These are phyloP conservation scores for Cercospora sp. DNA, from an alignment of 2,329 filamentous ascomycete species.

Conservation along the genomic window DNA sequence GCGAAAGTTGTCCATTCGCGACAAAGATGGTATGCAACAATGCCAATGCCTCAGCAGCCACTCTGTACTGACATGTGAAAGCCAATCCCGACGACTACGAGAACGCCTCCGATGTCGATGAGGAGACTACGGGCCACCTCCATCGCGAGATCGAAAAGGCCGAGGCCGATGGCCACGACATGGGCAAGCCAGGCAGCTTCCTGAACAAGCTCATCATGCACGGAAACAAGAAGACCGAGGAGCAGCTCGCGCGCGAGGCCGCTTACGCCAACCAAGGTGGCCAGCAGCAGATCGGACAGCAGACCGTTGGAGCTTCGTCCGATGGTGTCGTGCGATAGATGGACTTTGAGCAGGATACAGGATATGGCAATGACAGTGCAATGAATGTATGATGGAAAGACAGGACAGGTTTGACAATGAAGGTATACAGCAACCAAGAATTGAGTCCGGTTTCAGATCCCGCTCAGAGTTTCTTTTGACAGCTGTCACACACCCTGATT, in stretches of 20 bases:
- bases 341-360: not conserved
- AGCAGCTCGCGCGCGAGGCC: conserved; percentile 34
- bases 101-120: conserved; percentile 40
- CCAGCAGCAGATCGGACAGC: conserved; percentile 10
- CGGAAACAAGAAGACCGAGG: conserved; percentile 45
- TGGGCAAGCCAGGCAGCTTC: conserved; percentile 40
- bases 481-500: not conserved
- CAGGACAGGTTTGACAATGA: not conserved
- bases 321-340: conserved; percentile 11
- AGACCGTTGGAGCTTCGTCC: not conserved
- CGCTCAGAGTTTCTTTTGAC: conserved; percentile 1
- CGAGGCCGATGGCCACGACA: conserved; percentile 35
- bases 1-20: conserved; percentile 41
- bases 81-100: conserved; percentile 35
- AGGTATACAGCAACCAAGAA: conserved; percentile 5
- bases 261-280: conserved; percentile 13
- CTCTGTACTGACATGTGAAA: conserved; percentile 16
- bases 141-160: conserved; percentile 40
- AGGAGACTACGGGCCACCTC: conserved; percentile 42
- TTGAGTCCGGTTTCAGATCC: conserved; percentile 1
- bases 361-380: not conserved
- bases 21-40: conserved; percentile 38
- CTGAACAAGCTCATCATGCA: conserved; percentile 41
- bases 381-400: conserved; percentile 6
- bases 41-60: not conserved